phyloP scores from a whole-genome alignment of 352 stramenopile genomes.

The Phytophthora litchii region DNA sequence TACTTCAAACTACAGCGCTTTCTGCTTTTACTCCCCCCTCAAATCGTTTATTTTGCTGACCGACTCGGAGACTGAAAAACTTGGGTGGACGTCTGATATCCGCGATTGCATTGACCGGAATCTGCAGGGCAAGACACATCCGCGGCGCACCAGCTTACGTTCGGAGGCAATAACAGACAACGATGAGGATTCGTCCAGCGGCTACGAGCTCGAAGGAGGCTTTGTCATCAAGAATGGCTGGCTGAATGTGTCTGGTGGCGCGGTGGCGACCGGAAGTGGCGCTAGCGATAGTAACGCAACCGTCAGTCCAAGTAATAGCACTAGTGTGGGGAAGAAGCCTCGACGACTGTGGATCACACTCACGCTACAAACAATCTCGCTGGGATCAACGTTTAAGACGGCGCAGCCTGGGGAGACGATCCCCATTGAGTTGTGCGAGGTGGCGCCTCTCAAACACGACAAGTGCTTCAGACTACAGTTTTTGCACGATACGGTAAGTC shows the following conservation, averaged over 20 bases:
- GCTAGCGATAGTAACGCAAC: constrained; percentile 7
- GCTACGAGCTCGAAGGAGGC: constrained; percentile 68
- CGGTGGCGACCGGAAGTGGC: constrained; percentile 18
- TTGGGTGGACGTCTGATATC: constrained; percentile 63
- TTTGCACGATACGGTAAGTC: constrained; percentile 29
- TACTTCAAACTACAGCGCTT: constrained; percentile 53
- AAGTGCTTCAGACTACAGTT: constrained; percentile 68
- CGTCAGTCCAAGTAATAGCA: constrained; percentile 19
- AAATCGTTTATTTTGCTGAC: constrained; percentile 89
- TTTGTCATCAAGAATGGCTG: constrained; percentile 90
- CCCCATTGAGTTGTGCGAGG: constrained; percentile 64
- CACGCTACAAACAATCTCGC: constrained; percentile 71
- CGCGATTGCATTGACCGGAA: constrained; percentile 70
- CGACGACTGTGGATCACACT: constrained; percentile 82
- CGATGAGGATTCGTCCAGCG: constrained; percentile 66
- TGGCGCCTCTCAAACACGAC: constrained; percentile 51
- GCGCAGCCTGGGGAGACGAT: constrained; percentile 71
- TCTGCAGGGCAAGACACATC: constrained; percentile 50
- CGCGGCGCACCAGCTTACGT: constrained; percentile 59
- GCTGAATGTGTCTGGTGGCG: constrained; percentile 68
- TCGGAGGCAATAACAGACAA: constrained; percentile 70
- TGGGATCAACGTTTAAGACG: constrained; percentile 70
- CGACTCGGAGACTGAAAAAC: constrained; percentile 67
- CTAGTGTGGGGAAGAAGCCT: constrained; percentile 34
- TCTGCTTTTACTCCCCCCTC: constrained; percentile 86